phyloP scores from a whole-genome alignment of 768 basidiomycete genomes.

The Lentinula sp. region DNA sequence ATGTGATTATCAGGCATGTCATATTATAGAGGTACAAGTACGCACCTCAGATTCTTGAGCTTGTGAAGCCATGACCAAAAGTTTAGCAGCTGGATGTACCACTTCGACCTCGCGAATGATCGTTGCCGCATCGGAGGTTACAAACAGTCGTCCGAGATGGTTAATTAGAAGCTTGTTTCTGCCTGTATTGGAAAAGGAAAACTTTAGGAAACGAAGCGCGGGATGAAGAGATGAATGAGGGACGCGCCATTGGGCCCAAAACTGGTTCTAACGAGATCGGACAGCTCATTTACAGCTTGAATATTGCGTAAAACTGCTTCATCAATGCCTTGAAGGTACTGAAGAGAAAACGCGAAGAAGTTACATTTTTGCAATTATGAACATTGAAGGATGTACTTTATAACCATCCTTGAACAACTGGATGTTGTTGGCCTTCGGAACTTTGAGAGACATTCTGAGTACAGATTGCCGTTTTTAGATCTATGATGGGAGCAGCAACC shows the following conservation, averaged over 20 bases:
- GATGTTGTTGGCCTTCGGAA: conserved; percentile 81
- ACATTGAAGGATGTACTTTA: conserved; percentile 50
- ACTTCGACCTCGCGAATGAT: conserved; percentile 98
- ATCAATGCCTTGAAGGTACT: conserved; percentile 86
- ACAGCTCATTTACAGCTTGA: conserved; percentile 90
- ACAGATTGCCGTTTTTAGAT: background rate
- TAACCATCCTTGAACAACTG: conserved; percentile 98
- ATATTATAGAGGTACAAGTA: background rate
- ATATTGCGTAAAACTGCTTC: conserved; percentile 98
- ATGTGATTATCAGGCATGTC: background rate
- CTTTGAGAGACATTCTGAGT: conserved; percentile 78
- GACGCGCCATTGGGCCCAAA: conserved; percentile 91
- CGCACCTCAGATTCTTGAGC: conserved; percentile 91
- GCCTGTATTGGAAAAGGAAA: conserved; percentile 36
- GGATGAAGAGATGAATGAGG: background rate
- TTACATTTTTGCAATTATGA: background rate
- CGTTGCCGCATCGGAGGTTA: conserved; percentile 98
- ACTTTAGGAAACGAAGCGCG: background rate
- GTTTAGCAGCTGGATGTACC: conserved; percentile 95
- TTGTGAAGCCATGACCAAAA: conserved; percentile 98
- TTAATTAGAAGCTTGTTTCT: conserved; percentile 98
- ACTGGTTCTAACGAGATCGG: conserved; percentile 92
- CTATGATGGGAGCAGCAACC: background rate
- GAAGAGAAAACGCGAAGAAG: background rate
- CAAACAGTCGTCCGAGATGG: conserved; percentile 91